Base-by-base conservation (phyloP, 2,329 filamentous ascomycete genomes). In the Trichoderma semiorbis region DNA sequence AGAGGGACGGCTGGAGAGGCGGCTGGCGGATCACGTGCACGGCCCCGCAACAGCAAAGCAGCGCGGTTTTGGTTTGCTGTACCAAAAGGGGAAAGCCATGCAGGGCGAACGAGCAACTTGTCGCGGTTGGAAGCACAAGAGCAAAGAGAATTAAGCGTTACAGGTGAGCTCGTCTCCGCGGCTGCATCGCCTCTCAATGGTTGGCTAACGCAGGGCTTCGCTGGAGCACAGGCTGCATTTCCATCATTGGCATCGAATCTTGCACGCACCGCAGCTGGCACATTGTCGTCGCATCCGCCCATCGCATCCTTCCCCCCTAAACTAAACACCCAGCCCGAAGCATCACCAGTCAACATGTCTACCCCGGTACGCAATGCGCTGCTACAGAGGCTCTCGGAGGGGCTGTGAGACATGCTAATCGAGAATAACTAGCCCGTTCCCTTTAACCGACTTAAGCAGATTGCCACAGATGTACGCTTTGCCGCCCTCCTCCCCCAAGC, bases 371-470 rank as follows among this genome's bases (percentile, higher is more conserved):
- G 75, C 61, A 55, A 65, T 14, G 30, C 53, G n/a, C 43, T 36
- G 43, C 43, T 21, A n/a, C 61, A 62, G 53, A 28, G 50, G 28
- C 43, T 64, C 30, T 10, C 5, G 36, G 47, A 55, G 36, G 68
- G 68, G 58, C 30, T 47, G 57, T 65, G 66, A 63, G 64, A 50
- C 55, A 61, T 74, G 74, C 76, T 79, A 73, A 80, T 69, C 21
- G 57, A 47, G 47, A 26, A 43, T 78, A 39, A 39, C 36, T 39
- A 95, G 92, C 94, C 94, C 73, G 88, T 97, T 77, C 87, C 92
- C 73, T 87, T 90, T 76, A 91, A 90, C 78, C 88, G 94, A 75
- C 89, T 97, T 76, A 92, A 92, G 84, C 93, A 96, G 85, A 95
- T 97, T 80, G 91, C 93, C 77, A 90, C 89, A 80, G 92, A 95